Conservation (phyloP, 768 basidiomycete genomes). For the Nidula microcarpa region DNA sequence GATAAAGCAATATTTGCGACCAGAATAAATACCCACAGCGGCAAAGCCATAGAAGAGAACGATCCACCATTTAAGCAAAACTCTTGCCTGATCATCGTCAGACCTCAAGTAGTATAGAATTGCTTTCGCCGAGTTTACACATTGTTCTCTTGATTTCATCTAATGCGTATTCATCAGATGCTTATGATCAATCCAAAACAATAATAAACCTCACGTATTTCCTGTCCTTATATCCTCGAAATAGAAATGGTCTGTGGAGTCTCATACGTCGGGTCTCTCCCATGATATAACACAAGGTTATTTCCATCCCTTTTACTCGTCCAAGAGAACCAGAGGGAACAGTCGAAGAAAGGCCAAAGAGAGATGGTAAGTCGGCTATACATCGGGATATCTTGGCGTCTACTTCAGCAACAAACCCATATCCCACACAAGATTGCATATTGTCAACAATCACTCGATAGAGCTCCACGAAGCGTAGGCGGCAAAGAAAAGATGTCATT, state of each 20-base stretch:
- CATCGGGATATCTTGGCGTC: constrained; percentile 13
- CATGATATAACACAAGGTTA: constrained; percentile 19
- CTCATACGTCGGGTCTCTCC: constrained; percentile 16
- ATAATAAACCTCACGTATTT: constrained; percentile 12
- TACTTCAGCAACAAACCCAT: constrained; percentile 15
- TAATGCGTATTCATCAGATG: constrained; percentile 1
- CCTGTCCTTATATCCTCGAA: constrained; percentile 17
- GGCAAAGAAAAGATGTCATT: constrained; percentile 18
- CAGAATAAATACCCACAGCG: constrained; percentile 9
- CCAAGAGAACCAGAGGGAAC: not conserved
- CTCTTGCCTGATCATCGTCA: constrained; percentile 12
- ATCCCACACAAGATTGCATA: constrained; percentile 17
- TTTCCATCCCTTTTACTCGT: constrained; percentile 11
- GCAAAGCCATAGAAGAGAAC: constrained; percentile 18
- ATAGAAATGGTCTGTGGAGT: constrained; percentile 19
- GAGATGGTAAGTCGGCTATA: constrained; percentile 10
- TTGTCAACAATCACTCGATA: constrained; percentile 19
- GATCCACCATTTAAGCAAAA: constrained; percentile 18
- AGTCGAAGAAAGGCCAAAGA: constrained; percentile 3
- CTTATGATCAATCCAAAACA: not conserved
- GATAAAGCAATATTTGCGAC: not conserved
- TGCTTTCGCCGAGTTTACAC: constrained; percentile 15
- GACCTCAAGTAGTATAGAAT: constrained; percentile 16
- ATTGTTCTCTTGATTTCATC: constrained; percentile 17
- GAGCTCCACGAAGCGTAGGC: constrained; percentile 15